These are phyloP conservation scores for Alternaria brassicae DNA, from an alignment of 2,329 filamentous ascomycete species.

Conservation along the genomic window DNA sequence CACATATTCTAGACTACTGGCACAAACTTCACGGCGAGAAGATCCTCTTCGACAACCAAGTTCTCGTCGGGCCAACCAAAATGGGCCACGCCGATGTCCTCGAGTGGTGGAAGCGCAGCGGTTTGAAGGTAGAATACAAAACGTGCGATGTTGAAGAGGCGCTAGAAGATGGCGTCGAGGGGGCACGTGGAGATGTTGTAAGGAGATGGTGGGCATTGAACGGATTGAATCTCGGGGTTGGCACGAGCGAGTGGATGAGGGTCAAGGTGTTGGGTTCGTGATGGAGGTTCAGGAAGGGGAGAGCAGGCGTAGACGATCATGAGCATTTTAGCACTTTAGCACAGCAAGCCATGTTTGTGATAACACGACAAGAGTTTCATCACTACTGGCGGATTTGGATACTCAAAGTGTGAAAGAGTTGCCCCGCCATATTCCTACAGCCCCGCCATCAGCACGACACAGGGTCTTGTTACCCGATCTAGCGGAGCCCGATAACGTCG, in stretches of 20 bases:
- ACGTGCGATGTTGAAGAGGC: conserved; percentile 96
- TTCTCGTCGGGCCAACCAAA: conserved; percentile 85
- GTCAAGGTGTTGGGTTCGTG: conserved; percentile 68
- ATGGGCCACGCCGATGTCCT: conserved; percentile 84
- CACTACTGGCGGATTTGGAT: conserved; percentile 4
- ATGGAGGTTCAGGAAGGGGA: background rate
- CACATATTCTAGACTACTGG: conserved; percentile 85
- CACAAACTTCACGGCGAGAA: conserved; percentile 75
- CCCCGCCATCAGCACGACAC: conserved; percentile 8
- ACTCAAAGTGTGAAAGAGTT: conserved; percentile 7
- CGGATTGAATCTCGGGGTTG: conserved; percentile 79
- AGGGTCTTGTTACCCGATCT: conserved; percentile 28
- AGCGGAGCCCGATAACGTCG: conserved; percentile 11
- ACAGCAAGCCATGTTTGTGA: conserved; percentile 1
- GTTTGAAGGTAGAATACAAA: conserved; percentile 85
- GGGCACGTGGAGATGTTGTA: conserved; percentile 72
- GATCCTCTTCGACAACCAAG: conserved; percentile 82
- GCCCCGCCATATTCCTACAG: conserved; percentile 7
- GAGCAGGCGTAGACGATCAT: background rate
- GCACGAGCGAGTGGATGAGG: conserved; percentile 90
- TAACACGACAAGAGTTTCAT: background rate
- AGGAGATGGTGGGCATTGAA: conserved; percentile 88
- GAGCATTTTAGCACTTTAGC: background rate
- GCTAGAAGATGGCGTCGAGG: conserved; percentile 81
- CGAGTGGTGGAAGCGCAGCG: conserved; percentile 88